Base-by-base conservation (phyloP, 2,329 filamentous ascomycete species). In the Hypoxylon sp. region DNA sequence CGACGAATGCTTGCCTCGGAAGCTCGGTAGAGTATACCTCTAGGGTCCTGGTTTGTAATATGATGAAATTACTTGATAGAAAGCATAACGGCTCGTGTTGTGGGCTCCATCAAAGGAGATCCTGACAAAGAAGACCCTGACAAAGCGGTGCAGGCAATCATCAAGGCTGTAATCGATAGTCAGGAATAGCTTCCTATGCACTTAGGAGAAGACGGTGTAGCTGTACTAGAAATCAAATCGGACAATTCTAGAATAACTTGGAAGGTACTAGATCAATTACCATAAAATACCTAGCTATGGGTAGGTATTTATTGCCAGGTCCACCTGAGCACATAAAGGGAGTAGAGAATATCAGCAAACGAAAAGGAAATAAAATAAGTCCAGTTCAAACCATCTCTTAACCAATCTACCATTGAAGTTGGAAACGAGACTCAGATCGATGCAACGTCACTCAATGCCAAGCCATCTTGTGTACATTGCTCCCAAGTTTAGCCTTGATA, bases 1-100 rank as follows among this genome's bases (percentile, higher is more conserved):
- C 60, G 52, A 38, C 66, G 60, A 25, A 69, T 70, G 67, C 23
- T 72, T n/a, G 66, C 63, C 5, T 49, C 52, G 32, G 51, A 23
- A 17, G 14, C 32, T 55, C 65, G 13, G 38, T 17, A 14, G 17
- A 14, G 32, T 34, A 23, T 32, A 48, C 41, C 23, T 19, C 10
- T 38, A 36, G 17, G 14, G 30, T 21, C 3, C 25, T 25, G 25
- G 25, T 5, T 3, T 25, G 4, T 25, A 25, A 25, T 6, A 25
- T 25, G 25, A 6, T 25, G 4, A 6, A 25, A 25, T 25, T 6
- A 25, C 6, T 25, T 14, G 14, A 36, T 11, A 36, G 32, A 36
- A 14, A 14, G 11, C 4, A 13, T 36, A 13, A n/a, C 3, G 6
- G 34, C 4, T 36, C 34, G 34, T 14, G 13, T 36, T 5, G 28